Percentiles rank a stretch among this genome's conserved stretches.
Conservation (phyloP, 106 monocot genomes). For the Dioscorea dumetorum region DNA sequence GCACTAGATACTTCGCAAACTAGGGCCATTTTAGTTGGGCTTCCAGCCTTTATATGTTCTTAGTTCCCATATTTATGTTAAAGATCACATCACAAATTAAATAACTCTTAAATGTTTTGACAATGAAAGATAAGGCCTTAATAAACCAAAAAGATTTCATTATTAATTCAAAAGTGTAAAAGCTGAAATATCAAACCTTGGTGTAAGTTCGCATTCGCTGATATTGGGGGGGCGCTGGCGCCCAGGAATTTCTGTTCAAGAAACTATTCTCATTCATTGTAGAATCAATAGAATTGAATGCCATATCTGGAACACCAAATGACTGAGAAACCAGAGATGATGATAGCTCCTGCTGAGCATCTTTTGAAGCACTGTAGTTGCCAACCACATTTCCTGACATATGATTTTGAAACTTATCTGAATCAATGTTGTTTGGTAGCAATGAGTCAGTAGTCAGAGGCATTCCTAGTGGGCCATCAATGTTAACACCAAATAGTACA, state of each 20-base stretch:
- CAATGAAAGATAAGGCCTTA: too few relatives aligned
- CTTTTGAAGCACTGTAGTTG: conserved; percentile 52
- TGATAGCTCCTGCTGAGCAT: conserved; percentile 69
- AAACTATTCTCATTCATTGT: conserved; percentile 56
- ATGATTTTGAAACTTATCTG: conserved; percentile 48
- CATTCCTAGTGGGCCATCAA: conserved; percentile 47
- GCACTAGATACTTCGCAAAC: too few relatives aligned
- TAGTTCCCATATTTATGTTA: too few relatives aligned
- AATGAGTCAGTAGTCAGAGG: conserved; percentile 45
- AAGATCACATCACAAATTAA: too few relatives aligned
- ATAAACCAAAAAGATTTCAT: too few relatives aligned
- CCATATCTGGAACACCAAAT: conserved; percentile 75
- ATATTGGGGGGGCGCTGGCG: conserved; percentile 39
- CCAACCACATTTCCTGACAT: conserved; percentile 37
- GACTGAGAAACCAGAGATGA: conserved; percentile 84
- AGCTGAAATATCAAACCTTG: conserved; percentile 41
- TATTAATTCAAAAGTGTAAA: neutral
- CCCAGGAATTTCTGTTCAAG: conserved; percentile 70
- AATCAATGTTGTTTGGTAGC: conserved; percentile 37
- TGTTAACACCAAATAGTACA: conserved; percentile 65
- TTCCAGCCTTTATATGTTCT: too few relatives aligned
- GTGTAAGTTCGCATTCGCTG: conserved; percentile 81
- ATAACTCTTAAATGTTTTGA: too few relatives aligned
- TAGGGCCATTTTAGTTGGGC: too few relatives aligned
- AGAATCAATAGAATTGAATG: conserved; percentile 77